Conservation (phyloP, 2,329 filamentous ascomycete genomes). For the Trichoderma guizhouense region DNA sequence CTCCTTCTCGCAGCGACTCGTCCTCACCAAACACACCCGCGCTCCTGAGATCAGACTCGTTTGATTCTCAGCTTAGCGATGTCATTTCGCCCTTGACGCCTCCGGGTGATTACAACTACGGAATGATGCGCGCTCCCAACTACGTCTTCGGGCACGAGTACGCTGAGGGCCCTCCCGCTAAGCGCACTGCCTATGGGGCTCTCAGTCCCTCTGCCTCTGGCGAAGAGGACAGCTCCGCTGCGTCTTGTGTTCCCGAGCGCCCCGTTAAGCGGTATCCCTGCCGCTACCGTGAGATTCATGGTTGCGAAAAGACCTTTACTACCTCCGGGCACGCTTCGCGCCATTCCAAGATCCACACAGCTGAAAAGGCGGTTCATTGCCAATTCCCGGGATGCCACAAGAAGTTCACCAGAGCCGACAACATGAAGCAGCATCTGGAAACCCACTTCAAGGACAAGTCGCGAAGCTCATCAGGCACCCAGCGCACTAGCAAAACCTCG, state of each 20-base stretch:
- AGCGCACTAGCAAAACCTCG: constrained; percentile 33
- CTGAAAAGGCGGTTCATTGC: constrained; percentile 71
- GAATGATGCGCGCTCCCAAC: constrained; percentile 34
- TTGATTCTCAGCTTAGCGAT: constrained; percentile 58
- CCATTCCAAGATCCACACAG: constrained; percentile 80
- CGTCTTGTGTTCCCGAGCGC: constrained; percentile 42
- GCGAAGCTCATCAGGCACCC: constrained; percentile 39
- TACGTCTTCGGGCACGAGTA: constrained; percentile 38
- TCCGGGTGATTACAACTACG: constrained; percentile 41
- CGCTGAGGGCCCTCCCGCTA: constrained; percentile 34
- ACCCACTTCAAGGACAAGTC: constrained; percentile 68
- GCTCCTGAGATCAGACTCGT: constrained; percentile 58
- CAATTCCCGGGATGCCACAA: constrained; percentile 69
- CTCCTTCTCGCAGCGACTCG: constrained; percentile 37
- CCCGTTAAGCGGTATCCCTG: constrained; percentile 69
- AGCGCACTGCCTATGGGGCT: constrained; percentile 42
- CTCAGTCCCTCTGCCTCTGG: constrained; percentile 48
- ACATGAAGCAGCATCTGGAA: constrained; percentile 82
- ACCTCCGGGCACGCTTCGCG: constrained; percentile 82
- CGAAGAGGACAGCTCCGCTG: constrained; percentile 46
- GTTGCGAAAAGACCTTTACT: constrained; percentile 76
- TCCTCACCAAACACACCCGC: constrained; percentile 53
- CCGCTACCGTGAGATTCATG: constrained; percentile 66
- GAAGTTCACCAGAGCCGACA: constrained; percentile 78
- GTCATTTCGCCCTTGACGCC: constrained; percentile 56